A percentile compares a stretch with the other conserved stretches of the same genome.
phyloP scores from a whole-genome alignment of 2,329 filamentous ascomycete genomes.

The Magnaporthiopsis rhizophila region DNA sequence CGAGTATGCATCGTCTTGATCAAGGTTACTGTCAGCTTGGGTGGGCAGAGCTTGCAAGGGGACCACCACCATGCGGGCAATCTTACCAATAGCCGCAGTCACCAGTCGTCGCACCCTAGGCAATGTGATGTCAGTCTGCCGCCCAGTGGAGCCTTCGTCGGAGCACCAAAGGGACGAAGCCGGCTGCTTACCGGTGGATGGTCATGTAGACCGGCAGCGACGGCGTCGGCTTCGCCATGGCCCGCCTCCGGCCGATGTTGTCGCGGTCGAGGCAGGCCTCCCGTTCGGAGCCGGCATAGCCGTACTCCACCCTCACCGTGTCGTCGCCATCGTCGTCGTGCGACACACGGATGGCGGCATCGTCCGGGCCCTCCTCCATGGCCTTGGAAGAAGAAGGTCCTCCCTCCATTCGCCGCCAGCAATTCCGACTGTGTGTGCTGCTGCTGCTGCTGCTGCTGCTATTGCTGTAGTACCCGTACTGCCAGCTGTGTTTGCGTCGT shows the following conservation, averaged over 20 bases:
- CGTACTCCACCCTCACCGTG: not conserved
- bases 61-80: not conserved
- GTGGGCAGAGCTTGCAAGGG: not conserved
- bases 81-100: conserved; percentile 5
- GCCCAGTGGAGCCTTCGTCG: not conserved
- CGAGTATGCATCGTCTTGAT: conserved; percentile 33
- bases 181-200: conserved; percentile 6
- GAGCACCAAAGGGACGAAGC: not conserved
- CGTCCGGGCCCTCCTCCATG: not conserved
- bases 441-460: not conserved
- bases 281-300: conserved; percentile 3
- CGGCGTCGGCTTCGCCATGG: not conserved
- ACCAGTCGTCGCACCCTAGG: conserved; percentile 5
- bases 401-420: not conserved
- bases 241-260: not conserved
- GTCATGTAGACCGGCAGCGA: conserved; percentile 7
- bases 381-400: not conserved
- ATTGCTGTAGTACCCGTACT: not conserved
- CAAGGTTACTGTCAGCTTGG: not conserved
- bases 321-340: not conserved
- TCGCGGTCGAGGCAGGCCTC: conserved; percentile 6
- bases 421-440: not conserved
- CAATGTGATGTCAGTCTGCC: not conserved
- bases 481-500: not conserved
- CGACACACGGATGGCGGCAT: too few species aligned